Conservation (phyloP, 2,329 filamentous ascomycete genomes). For the Aspergillus ruber region DNA sequence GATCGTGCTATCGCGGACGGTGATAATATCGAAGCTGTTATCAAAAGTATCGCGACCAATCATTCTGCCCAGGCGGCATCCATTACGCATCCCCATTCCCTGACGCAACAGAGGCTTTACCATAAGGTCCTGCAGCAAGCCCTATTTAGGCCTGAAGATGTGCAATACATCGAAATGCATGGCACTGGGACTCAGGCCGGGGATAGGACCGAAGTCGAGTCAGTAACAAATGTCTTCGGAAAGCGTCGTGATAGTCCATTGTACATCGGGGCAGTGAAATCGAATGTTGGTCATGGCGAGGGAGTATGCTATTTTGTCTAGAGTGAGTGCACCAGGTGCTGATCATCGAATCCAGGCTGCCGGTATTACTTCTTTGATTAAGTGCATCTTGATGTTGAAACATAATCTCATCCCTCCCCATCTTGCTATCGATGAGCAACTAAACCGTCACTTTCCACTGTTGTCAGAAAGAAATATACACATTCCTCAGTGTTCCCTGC, state of each 20-base stretch:
- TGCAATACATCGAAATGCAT: conserved; percentile 37
- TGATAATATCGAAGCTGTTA: conserved; percentile 37
- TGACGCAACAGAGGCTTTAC: conserved; percentile 32
- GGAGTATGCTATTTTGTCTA: conserved; percentile 28
- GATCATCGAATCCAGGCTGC: conserved; percentile 31
- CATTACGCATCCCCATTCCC: conserved; percentile 39
- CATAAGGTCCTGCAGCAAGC: conserved; percentile 31
- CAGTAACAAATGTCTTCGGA: conserved; percentile 31
- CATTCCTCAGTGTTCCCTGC: conserved; percentile 38
- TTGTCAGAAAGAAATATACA: conserved; percentile 16
- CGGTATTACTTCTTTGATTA: conserved; percentile 39
- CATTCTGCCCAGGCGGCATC: conserved; percentile 41
- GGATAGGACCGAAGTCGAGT: conserved; percentile 32
- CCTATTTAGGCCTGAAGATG: conserved; percentile 29
- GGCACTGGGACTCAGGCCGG: conserved; percentile 39
- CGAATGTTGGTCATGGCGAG: conserved; percentile 59
- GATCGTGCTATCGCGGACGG: conserved; percentile 46
- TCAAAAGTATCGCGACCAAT: conserved; percentile 39
- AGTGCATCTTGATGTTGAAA: conserved; percentile 34
- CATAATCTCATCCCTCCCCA: conserved; percentile 28
- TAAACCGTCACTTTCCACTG: conserved; percentile 38
- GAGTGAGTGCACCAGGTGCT: not conserved
- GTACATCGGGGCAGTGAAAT: conserved; percentile 58
- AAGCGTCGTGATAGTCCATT: conserved; percentile 47
- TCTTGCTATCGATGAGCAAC: conserved; percentile 32